These are phyloP conservation scores for Aspergillus udagawae DNA, from an alignment of 2,329 filamentous ascomycete genomes.

Conservation along the genomic window DNA sequence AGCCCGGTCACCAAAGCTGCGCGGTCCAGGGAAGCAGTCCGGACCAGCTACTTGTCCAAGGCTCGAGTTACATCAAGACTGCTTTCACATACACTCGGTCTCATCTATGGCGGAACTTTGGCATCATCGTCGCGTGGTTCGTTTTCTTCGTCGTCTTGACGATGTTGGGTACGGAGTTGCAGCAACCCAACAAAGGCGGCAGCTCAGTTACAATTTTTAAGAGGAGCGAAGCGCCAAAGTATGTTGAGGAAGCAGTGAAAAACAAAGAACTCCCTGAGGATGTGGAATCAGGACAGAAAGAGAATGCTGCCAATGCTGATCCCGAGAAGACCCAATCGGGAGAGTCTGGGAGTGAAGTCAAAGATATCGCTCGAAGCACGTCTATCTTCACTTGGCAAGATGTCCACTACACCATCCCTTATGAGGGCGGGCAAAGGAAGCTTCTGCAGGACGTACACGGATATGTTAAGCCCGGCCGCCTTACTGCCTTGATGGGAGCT, in stretches of 20 bases:
- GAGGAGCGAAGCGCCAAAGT: constrained; percentile 59
- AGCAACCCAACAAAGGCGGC: constrained; percentile 76
- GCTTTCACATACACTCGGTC: constrained; percentile 53
- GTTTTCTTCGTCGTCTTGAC: constrained; percentile 71
- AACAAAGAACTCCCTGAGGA: constrained; percentile 39
- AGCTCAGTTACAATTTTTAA: constrained; percentile 76
- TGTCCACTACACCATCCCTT: constrained; percentile 66
- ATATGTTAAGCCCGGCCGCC: constrained; percentile 70
- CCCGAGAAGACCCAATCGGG: constrained; percentile 14
- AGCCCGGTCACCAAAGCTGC: constrained; percentile 54
- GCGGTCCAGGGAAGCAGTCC: constrained; percentile 55
- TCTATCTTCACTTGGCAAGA: constrained; percentile 82
- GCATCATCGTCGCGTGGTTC: constrained; percentile 73
- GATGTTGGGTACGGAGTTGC: constrained; percentile 71
- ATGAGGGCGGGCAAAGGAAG: constrained; percentile 40
- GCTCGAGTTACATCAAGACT: constrained; percentile 53
- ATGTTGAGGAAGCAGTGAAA: constrained; percentile 55
- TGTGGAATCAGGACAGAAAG: constrained; percentile 48
- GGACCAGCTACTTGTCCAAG: constrained; percentile 50
- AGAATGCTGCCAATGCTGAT: constrained; percentile 11
- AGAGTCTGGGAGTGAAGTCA: constrained; percentile 29
- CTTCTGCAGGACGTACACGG: constrained; percentile 62
- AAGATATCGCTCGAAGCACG: constrained; percentile 59
- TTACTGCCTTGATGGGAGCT: constrained; percentile 77
- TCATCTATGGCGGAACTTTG: constrained; percentile 70